phyloP scores from a whole-genome alignment of 1,284 basidiomycete genomes.

The Malassezia pachydermatis region DNA sequence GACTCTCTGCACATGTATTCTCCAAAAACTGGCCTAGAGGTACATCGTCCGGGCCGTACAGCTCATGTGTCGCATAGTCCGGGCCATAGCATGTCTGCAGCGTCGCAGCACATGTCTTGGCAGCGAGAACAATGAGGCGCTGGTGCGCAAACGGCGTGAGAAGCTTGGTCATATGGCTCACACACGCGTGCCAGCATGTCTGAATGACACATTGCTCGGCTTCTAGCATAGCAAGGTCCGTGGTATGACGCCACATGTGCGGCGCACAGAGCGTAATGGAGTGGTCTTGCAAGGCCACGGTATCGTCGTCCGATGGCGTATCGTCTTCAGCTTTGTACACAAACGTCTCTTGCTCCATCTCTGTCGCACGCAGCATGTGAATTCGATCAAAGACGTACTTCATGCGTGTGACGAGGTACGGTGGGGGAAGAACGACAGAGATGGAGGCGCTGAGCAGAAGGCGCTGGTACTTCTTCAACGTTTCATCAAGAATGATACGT shows the following conservation, averaged over 20 bases:
- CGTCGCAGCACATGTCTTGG: conserved; percentile 59
- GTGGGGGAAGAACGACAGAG: conserved; percentile 30
- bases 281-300: not conserved
- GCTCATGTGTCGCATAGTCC: conserved; percentile 62
- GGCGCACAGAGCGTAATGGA: conserved; percentile 1
- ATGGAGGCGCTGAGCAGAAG: conserved; percentile 33
- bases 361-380: conserved; percentile 15
- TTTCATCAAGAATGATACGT: conserved; percentile 18
- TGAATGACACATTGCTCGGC: conserved; percentile 21
- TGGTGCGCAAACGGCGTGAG: conserved; percentile 79
- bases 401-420: conserved; percentile 26
- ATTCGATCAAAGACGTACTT: conserved; percentile 29
- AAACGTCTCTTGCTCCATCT: not conserved
- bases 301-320: not conserved
- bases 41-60: conserved; percentile 84
- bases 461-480: conserved; percentile 29
- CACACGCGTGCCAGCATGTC: conserved; percentile 26
- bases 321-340: not conserved
- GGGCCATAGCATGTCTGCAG: conserved; percentile 52
- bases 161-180: conserved; percentile 53
- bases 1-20: conserved; percentile 61
- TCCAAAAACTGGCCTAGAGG: conserved; percentile 88
- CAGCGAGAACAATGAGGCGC: conserved; percentile 66
- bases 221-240: conserved; percentile 25
- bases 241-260: conserved; percentile 3